Evolutionary conservation across 495 filamentous ascomycete genomes (phyloP).

Genomic region (Parathielavia appendiculata): DNA sequence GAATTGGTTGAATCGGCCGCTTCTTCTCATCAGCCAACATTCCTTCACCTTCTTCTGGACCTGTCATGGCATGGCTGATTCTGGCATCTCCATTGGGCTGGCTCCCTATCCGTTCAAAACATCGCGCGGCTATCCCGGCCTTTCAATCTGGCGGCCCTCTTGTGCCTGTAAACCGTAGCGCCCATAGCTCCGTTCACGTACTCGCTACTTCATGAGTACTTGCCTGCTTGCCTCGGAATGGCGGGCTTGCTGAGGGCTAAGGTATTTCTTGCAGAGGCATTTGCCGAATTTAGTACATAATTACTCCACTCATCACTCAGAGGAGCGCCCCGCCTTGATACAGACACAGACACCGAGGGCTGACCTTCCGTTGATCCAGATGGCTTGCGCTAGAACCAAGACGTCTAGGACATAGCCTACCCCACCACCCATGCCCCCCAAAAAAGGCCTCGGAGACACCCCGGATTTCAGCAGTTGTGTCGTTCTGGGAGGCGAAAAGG

Average conservation of each 20-base stretch:
- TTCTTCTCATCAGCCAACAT: not conserved
- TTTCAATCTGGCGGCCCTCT: not conserved
- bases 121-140: too few species aligned
- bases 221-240: not conserved
- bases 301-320: conserved; percentile 5
- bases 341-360: conserved; percentile 1
- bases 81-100: not conserved
- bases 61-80: conserved; percentile 18
- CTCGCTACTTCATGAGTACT: not conserved
- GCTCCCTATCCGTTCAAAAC: too few species aligned
- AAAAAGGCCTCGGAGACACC: conserved; percentile 24
- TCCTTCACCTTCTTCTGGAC: not conserved
- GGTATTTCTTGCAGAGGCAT: not conserved
- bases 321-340: conserved; percentile 18
- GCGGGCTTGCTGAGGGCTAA: not conserved
- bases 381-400: conserved; percentile 9
- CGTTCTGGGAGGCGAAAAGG: conserved; percentile 10
- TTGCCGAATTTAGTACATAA: conserved; percentile 13
- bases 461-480: conserved; percentile 10
- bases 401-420: not conserved
- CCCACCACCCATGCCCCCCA: conserved; percentile 12
- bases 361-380: conserved; percentile 17
- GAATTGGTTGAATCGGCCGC: not conserved
- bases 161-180: not conserved
- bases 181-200: not conserved